Percentiles rank a stretch among this genome's conserved stretches.
These are phyloP conservation scores for Coemansia pectinata DNA, from an alignment of 192 early-diverging fungal species.

Conservation along the genomic window DNA sequence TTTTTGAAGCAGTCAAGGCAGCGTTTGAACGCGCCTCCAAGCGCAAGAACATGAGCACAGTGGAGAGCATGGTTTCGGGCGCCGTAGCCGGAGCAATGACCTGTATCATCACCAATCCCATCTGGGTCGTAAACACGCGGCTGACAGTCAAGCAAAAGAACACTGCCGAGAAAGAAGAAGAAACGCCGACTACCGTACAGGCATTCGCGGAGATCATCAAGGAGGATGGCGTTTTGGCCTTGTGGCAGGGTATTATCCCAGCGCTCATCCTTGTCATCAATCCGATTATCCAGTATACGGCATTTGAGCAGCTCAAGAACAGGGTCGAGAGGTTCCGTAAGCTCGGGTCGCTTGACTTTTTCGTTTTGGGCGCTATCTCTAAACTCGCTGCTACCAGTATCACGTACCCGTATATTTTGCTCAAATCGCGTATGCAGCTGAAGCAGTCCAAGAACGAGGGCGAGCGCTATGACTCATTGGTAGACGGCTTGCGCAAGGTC, in stretches of 20 bases:
- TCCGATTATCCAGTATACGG: conserved; percentile 99
- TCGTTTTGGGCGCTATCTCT: conserved; percentile 91
- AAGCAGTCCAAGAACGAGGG: conserved; percentile 78
- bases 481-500: conserved; percentile 93
- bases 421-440: conserved; percentile 98
- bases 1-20: conserved; percentile 87
- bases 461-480: conserved; percentile 74
- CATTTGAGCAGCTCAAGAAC: conserved; percentile 92
- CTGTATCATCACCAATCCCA: conserved; percentile 91
- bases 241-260: conserved; percentile 92
- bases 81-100: conserved; percentile 85
- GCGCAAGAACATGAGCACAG: conserved; percentile 70
- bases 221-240: conserved; percentile 82
- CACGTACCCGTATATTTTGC: conserved; percentile 99
- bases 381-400: conserved; percentile 93
- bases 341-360: conserved; percentile 87
- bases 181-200: conserved; percentile 42
- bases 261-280: conserved; percentile 98
- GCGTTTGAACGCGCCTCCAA: conserved; percentile 71
- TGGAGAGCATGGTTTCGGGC: conserved; percentile 91
- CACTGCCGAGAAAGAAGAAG: conserved; percentile 55
- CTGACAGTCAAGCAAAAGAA: conserved; percentile 73
- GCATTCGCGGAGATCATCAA: conserved; percentile 78
- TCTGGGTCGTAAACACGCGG: conserved; percentile 98
- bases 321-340: conserved; percentile 60